Base-by-base conservation (phyloP, 192 early-diverging fungal species). In the Coemansia sp. region DNA sequence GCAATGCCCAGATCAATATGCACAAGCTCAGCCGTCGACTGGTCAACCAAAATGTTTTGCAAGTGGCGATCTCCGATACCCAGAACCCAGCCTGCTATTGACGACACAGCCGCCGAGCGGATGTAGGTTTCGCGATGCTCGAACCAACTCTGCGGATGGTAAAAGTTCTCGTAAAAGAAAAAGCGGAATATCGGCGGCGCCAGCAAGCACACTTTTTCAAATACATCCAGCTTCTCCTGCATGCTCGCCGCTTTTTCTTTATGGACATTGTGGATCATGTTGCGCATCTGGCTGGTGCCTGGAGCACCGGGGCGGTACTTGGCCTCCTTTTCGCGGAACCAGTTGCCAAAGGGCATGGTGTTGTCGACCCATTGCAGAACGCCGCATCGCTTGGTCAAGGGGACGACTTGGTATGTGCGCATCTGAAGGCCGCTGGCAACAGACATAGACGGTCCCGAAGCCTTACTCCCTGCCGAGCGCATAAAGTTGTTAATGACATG, bases 1-100 rank as follows among this genome's bases (percentile, higher is more conserved):
- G 93, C 91, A 35, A 98, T 94, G 13, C 94, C 95, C 34, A 95
- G 82, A 62, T 98, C 95, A 33, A 98, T 98, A 63, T 98, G 95
- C 28, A 98, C 83, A 10, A 95, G 50, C 43, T 94, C 93, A 3
- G 87, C 95, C 1, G 87, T 83, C 3, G 58, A 60, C 38, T 77
- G 73, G 54, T 98, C 91, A 5, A 98, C 73, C 47, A 98, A 53
- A 19, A 95, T 94, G 64, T 98, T 98, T 55, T 93, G 89, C 44
- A 90, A 58, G 59, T 98, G 95, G 0, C 95, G 80, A 67, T 98
- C 95, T 18, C 95, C 95, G 5, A 96, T 66, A 6, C 95, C 92
- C 45, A 97, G 87, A 13, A 91, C 83, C 67, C 87, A 93, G 0
- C 92, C 93, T 32, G 87, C 83, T 32, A 97, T 85, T 1, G 92